Percentiles rank a stretch among this genome's conserved stretches.
These are phyloP conservation scores for Saturnispora gosingensis DNA, from an alignment of 805 yeast genomes.

Conservation along the genomic window DNA sequence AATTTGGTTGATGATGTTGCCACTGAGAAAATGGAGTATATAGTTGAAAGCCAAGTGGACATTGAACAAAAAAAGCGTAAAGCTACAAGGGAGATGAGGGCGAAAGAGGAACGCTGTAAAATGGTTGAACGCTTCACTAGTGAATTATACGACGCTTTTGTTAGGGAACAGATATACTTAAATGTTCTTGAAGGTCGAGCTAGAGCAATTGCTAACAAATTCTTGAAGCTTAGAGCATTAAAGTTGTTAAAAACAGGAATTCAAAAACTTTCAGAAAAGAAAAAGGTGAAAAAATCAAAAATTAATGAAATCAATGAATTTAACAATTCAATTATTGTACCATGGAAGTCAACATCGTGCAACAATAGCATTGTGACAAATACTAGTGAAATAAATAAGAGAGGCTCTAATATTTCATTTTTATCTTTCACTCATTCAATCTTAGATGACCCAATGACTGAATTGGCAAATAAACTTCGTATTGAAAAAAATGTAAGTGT, in stretches of 20 bases:
- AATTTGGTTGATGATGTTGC: conserved; percentile 22
- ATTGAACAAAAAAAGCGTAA: background rate
- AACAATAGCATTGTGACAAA: background rate
- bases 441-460: background rate
- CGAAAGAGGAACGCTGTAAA: conserved; percentile 24
- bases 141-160: conserved; percentile 51
- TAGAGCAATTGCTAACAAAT: conserved; percentile 26
- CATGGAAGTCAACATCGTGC: background rate
- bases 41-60: background rate
- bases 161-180: conserved; percentile 46
- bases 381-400: background rate
- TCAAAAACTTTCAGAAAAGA: conserved; percentile 14
- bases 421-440: background rate
- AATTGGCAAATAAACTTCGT: conserved; percentile 2
- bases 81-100: conserved; percentile 12
- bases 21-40: conserved; percentile 19
- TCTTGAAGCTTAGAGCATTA: conserved; percentile 27
- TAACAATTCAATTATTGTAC: conserved; percentile 12
- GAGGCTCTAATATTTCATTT: background rate
- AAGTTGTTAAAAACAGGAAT: conserved; percentile 27
- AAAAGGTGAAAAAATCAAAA: conserved; percentile 29
- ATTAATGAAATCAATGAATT: conserved; percentile 29
- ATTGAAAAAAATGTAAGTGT: conserved; percentile 4
- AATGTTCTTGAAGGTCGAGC: conserved; percentile 38
- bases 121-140: conserved; percentile 28